Base-by-base conservation (phyloP, 768 basidiomycete genomes). In the Dacryopinax primogenitus region DNA sequence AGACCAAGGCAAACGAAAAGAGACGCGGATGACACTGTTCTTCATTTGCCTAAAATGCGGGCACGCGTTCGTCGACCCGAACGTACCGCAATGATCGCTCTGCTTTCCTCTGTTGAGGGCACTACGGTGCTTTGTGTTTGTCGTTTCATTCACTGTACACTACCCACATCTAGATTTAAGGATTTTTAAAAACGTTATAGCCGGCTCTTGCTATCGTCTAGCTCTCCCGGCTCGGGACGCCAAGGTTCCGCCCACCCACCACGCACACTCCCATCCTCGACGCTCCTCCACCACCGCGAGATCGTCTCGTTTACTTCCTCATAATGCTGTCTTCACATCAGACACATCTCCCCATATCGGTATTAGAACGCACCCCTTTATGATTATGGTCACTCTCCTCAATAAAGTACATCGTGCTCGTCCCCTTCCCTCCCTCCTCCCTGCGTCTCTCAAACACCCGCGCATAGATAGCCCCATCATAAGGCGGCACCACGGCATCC, bases 1-100 rank as follows among this genome's bases (percentile, higher is more conserved):
- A 75, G 95, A 97, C 75, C 95, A 98, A 74, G 96, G 92, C 18
- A 94, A 95, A 73, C 86, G 95, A 64, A 92, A 91, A 71, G 92
- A 95, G 73, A 97, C 95, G 1, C 83, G 89, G 1, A 95, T 95
- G 92, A 90, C 90, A 62, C 80, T 92, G 1, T 94, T 93, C 78
- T 94, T 85, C 72, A 90, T 92, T 51, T 94, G 91, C 73, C 30
- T 65, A 12, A 13, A 35, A 70, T 92, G 90, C 74, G 86, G 86
- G 69, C 78, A 87, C 68, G 83, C 79, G 70, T 92, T 87, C 72
- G 80, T 80, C 63, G 90, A 92, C 74, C 86, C 89, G 23, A 21
- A 6, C 51, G 51, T 58, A 21, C 51, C 33, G 33, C 33, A 41
- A 44, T 1, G 36, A 41, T 30, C 13, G 23, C 51, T 21, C 13